A percentile compares a stretch with the other conserved stretches of the same genome.
Conservation (phyloP, 192 early-diverging fungal species). For the Backusella macrospora region DNA sequence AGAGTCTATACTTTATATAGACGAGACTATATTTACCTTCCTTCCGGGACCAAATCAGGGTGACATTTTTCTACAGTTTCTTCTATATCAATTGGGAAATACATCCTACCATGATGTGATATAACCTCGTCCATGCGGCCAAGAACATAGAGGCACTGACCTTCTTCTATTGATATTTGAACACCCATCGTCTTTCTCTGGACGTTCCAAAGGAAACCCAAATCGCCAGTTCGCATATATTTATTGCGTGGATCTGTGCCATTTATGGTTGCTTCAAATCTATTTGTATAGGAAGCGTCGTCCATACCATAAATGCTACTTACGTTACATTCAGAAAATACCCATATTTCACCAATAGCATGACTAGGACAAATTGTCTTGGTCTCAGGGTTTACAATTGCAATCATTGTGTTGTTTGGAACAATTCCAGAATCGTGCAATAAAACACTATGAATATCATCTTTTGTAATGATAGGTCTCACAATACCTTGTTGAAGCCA, state of each 20-base stretch:
- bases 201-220: constrained; percentile 83
- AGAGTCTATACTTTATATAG: background rate
- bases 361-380: constrained; percentile 63
- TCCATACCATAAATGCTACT: constrained; percentile 45
- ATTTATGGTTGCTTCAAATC: constrained; percentile 55
- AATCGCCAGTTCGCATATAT: constrained; percentile 80
- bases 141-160: constrained; percentile 75
- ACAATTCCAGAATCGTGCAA: constrained; percentile 76
- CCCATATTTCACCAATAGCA: constrained; percentile 87
- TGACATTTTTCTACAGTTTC: constrained; percentile 67
- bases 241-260: constrained; percentile 58
- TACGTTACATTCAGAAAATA: constrained; percentile 62
- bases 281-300: constrained; percentile 33
- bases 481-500: constrained; percentile 67
- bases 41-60: constrained; percentile 49
- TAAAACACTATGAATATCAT: constrained; percentile 53
- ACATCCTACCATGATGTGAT: constrained; percentile 67
- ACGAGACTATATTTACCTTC: constrained; percentile 42
- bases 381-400: constrained; percentile 81
- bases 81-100: constrained; percentile 79
- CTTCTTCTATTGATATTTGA: constrained; percentile 53
- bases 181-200: constrained; percentile 22
- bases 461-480: constrained; percentile 52
- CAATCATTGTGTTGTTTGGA: constrained; percentile 76
- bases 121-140: constrained; percentile 72